Evolutionary conservation across 129 eudicot species (phyloP).

Genomic region (Solidago caesia): DNA sequence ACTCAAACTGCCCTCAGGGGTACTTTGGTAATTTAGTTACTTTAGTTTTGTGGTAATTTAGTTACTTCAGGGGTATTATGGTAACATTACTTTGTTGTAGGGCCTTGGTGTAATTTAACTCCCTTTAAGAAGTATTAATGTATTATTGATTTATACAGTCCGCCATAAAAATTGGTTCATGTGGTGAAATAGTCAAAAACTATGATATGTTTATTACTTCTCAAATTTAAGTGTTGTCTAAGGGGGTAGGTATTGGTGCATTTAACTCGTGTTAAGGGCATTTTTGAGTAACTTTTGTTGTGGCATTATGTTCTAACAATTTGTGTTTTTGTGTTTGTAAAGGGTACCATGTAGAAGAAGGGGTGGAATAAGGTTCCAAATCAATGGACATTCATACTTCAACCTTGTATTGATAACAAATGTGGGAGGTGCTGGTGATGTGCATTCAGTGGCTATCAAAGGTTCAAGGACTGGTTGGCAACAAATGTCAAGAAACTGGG

Average conservation of each 20-base stretch:
- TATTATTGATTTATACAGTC: not conserved
- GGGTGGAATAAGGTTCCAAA: slow-evolving; percentile 90
- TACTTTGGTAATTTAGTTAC: not conserved
- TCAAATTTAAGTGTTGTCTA: no score
- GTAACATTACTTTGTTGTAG: not conserved
- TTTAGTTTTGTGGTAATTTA: not conserved
- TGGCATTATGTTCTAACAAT: not conserved
- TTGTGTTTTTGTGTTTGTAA: slow-evolving; percentile 14
- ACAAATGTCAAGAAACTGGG: slow-evolving; percentile 90
- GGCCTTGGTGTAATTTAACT: not conserved
- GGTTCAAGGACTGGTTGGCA: slow-evolving; percentile 91
- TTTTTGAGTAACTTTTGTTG: not conserved
- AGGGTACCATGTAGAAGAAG: slow-evolving; percentile 84
- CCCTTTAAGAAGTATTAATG: not conserved
- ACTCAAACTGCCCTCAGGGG: not conserved
- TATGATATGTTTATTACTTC: no score
- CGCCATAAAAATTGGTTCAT: no score
- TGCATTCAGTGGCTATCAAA: slow-evolving; percentile 63
- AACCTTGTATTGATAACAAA: slow-evolving; percentile 74
- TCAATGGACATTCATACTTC: slow-evolving; percentile 86
- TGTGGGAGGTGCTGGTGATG: slow-evolving; percentile 91
- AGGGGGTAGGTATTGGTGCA: not conserved
- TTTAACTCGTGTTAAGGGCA: not conserved
- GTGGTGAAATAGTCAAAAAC: no score
- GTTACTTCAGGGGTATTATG: not conserved